phyloP scores from a whole-genome alignment of 1,139 yeast genomes.

The Scheffersomyces titani region DNA sequence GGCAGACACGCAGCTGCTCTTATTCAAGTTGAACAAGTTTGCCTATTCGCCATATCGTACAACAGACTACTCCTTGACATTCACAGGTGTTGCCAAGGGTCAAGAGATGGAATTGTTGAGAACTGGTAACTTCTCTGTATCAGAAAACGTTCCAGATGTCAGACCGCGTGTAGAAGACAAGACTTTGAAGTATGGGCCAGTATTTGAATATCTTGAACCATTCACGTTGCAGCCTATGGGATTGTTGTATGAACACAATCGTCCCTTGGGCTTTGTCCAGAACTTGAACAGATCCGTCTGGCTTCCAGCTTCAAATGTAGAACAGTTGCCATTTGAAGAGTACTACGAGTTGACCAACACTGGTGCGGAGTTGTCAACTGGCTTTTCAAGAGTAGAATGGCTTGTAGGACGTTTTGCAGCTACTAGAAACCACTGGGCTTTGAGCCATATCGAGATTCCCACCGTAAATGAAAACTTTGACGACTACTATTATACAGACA shows the following conservation, averaged over 20 bases:
- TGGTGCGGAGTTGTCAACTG: conserved; percentile 67
- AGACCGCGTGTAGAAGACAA: conserved; percentile 37
- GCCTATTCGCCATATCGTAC: conserved; percentile 69
- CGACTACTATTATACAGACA: conserved; percentile 75
- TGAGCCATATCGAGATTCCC: conserved; percentile 59
- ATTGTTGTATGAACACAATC: conserved; percentile 64
- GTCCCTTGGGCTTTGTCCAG: conserved; percentile 64
- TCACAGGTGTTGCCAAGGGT: conserved; percentile 51
- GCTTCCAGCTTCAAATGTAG: conserved; percentile 50
- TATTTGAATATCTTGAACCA: conserved; percentile 40
- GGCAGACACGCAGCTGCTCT: conserved; percentile 62
- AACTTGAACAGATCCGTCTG: conserved; percentile 74
- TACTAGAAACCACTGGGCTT: conserved; percentile 46
- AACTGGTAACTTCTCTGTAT: conserved; percentile 14
- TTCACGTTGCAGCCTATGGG: conserved; percentile 50
- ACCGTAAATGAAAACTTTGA: conserved; percentile 49
- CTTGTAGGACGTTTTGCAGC: conserved; percentile 53
- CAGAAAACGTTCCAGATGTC: conserved; percentile 24
- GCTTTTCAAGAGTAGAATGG: conserved; percentile 81
- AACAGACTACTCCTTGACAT: conserved; percentile 44
- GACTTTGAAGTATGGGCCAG: conserved; percentile 61
- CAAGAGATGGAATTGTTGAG: conserved; percentile 46
- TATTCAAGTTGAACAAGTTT: conserved; percentile 55
- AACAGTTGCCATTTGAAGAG: conserved; percentile 65
- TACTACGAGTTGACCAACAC: conserved; percentile 77